Evolutionary conservation across 768 basidiomycete genomes (phyloP).

Genomic region (Kwoniella botswanensis): DNA sequence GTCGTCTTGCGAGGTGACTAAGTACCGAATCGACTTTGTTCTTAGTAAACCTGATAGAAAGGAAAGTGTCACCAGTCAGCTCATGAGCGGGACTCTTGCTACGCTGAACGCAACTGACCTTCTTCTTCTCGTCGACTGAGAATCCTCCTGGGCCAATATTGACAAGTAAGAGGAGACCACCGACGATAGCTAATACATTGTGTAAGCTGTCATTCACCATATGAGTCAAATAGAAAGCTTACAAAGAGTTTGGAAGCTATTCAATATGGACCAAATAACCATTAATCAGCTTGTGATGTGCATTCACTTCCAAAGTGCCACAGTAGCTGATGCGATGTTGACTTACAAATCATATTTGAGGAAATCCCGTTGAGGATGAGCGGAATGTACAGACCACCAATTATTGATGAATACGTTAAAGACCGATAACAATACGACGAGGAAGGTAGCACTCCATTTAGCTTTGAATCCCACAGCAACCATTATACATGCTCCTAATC

Average conservation of each 20-base stretch:
- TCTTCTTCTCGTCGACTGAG: slow-evolving; percentile 99
- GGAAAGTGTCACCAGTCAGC: neutral
- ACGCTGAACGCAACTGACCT: slow-evolving; percentile 62
- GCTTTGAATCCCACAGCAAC: slow-evolving; percentile 99
- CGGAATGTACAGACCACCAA: slow-evolving; percentile 92
- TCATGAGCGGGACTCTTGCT: neutral
- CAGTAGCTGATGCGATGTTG: no score
- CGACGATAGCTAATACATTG: slow-evolving; percentile 76
- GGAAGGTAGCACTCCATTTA: slow-evolving; percentile 96
- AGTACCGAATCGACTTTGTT: no score
- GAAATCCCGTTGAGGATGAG: slow-evolving; percentile 96
- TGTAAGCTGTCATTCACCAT: slow-evolving; percentile 19
- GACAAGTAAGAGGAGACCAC: slow-evolving; percentile 93
- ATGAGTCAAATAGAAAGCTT: slow-evolving; percentile 27
- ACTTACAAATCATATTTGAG: slow-evolving; percentile 90
- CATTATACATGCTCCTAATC: slow-evolving; percentile 90
- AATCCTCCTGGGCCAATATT: slow-evolving; percentile 98
- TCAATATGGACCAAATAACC: neutral
- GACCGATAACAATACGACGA: slow-evolving; percentile 84
- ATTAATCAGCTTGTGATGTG: slow-evolving; percentile 16
- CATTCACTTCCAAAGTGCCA: neutral
- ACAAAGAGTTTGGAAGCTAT: slow-evolving; percentile 79
- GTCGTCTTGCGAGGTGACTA: no score
- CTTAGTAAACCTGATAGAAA: slow-evolving; percentile 32
- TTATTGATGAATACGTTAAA: slow-evolving; percentile 99